A percentile compares a stretch with the other conserved stretches of the same genome.
Evolutionary conservation across 1,139 yeast species (phyloP).

Genomic region (Hemisphaericaspora xylofermentans): DNA sequence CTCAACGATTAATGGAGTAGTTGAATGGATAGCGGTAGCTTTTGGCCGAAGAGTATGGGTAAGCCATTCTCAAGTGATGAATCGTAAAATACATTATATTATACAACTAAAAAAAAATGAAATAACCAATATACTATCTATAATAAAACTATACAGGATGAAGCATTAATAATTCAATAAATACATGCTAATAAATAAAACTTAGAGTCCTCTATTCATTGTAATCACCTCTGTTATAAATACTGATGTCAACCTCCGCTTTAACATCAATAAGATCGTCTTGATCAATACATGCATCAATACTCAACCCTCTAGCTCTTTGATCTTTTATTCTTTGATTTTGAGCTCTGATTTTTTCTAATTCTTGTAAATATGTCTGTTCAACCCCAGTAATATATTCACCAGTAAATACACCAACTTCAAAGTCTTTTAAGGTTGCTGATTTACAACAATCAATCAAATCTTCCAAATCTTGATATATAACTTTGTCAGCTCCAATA

Average conservation of each 20-base stretch:
- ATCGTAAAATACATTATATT: no score
- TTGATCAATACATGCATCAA: conserved; percentile 48
- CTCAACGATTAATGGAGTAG: no score
- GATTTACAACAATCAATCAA: conserved; percentile 73
- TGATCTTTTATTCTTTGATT: conserved; percentile 62
- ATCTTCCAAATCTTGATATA: conserved; percentile 83
- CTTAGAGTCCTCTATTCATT: conserved; percentile 5
- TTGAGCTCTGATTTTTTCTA: conserved; percentile 79
- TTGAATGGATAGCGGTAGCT: no score
- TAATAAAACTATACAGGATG: no score
- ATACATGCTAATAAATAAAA: not conserved
- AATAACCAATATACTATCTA: no score
- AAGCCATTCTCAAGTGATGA: no score
- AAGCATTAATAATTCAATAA: no score
- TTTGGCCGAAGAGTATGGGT: no score
- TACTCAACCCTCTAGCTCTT: conserved; percentile 37
- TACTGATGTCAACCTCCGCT: conserved; percentile 88
- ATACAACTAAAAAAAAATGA: no score
- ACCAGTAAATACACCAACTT: conserved; percentile 98
- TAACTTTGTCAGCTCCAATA: conserved; percentile 91
- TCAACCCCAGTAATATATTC: conserved; percentile 90
- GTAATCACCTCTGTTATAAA: conserved; percentile 85
- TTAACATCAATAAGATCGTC: conserved; percentile 62
- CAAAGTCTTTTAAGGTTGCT: conserved; percentile 60
- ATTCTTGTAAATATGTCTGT: conserved; percentile 73